Evolutionary conservation across 2,329 filamentous ascomycete species (phyloP).

Genomic region (Dothideomycetes sp.): DNA sequence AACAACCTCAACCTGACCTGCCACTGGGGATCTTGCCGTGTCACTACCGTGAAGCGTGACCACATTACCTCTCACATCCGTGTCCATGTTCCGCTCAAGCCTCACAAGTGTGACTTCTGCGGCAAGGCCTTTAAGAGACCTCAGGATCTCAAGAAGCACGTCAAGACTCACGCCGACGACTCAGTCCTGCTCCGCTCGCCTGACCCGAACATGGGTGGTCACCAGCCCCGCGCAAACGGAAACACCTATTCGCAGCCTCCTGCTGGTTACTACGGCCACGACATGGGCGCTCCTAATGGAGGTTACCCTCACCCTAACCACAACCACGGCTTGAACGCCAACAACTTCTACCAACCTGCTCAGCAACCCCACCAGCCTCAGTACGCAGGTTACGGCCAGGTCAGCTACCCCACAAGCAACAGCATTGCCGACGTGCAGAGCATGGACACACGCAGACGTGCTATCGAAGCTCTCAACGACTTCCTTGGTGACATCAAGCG

Average conservation of each 20-base stretch:
- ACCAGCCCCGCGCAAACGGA: constrained; percentile 17
- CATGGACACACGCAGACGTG: constrained; percentile 67
- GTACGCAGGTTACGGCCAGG: constrained; percentile 30
- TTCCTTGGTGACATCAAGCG: constrained; percentile 93
- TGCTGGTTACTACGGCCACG: constrained; percentile 23
- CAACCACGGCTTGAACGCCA: constrained; percentile 19
- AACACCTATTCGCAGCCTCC: constrained; percentile 19
- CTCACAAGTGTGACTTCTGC: constrained; percentile 98
- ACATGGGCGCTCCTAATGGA: constrained; percentile 7
- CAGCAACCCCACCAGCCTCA: constrained; percentile 22
- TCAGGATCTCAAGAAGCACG: constrained; percentile 98
- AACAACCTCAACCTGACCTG: constrained; percentile 97
- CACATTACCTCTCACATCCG: constrained; percentile 99
- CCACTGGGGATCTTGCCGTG: constrained; percentile 92
- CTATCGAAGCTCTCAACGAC: constrained; percentile 77
- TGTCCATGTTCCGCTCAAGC: constrained; percentile 96
- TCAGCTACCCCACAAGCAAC: constrained; percentile 38
- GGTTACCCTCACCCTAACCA: constrained; percentile 22
- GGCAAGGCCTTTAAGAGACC: constrained; percentile 98
- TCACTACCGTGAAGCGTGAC: constrained; percentile 95
- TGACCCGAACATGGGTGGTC: constrained; percentile 40
- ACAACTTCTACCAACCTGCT: constrained; percentile 19
- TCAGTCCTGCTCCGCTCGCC: constrained; percentile 64
- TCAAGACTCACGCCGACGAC: constrained; percentile 97
- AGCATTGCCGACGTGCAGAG: constrained; percentile 28